These are phyloP conservation scores for Arthrobotrys musiformis DNA, from an alignment of 2,329 filamentous ascomycete genomes.

Conservation along the genomic window DNA sequence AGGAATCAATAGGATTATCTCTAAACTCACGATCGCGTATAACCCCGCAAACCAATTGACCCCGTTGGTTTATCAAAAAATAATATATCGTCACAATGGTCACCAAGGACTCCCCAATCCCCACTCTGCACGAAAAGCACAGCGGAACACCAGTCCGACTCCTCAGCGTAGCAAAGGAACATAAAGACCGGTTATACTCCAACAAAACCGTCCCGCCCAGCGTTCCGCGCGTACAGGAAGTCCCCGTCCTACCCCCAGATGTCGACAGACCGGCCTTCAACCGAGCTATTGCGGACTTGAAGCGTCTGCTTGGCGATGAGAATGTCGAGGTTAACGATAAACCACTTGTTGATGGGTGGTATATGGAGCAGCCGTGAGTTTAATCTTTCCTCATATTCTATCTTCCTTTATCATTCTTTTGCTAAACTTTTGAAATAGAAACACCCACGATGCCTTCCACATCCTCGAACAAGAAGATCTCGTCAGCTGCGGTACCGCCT, in stretches of 20 bases:
- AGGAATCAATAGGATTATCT: background rate
- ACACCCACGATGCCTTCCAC: conserved; percentile 65
- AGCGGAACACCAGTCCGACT: conserved; percentile 63
- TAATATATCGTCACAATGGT: conserved; percentile 24
- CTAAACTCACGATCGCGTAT: background rate
- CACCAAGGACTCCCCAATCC: conserved; percentile 18
- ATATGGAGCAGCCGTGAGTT: conserved; percentile 62
- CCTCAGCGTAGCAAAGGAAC: conserved; percentile 62
- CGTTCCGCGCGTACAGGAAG: conserved; percentile 58
- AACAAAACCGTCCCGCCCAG: conserved; percentile 61
- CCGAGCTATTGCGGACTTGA: conserved; percentile 62
- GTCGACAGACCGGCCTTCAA: conserved; percentile 62
- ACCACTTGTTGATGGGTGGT: conserved; percentile 62
- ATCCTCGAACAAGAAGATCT: conserved; percentile 64
- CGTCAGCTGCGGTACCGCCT: conserved; percentile 64
- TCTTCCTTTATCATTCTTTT: too few species aligned
- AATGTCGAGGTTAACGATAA: conserved; percentile 64
- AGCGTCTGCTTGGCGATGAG: conserved; percentile 61
- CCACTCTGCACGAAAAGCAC: conserved; percentile 60
- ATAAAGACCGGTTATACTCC: conserved; percentile 62
- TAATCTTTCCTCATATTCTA: background rate
- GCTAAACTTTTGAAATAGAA: conserved; percentile 55
- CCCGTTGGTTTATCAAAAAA: background rate
- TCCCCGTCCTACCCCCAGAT: conserved; percentile 63
- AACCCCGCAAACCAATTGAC: background rate